Evolutionary conservation across 331 rosid species (phyloP), one percentile per base, ranked within the genome.

Genomic region (Stylosanthes scabra): DNA sequence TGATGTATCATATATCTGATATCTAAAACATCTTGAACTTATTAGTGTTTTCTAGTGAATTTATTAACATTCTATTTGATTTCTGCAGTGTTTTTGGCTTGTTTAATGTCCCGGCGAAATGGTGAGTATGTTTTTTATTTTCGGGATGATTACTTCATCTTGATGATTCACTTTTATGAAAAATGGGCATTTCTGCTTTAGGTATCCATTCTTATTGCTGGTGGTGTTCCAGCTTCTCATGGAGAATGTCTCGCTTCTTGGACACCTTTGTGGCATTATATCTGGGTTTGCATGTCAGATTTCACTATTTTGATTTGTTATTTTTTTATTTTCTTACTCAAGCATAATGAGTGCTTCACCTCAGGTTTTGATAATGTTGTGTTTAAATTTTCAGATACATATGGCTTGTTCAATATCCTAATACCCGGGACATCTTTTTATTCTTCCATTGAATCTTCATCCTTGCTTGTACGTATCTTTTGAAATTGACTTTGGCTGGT

Each of bases 231-330:
- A 94, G 92, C 91, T 94, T 78, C 95, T 94, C 75, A 90, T 91
- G 97, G 41, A 86, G 74, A 91, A 94, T 78, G 91, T 94, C 82
- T 94, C 99, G 15, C 85, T 94, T 47, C 88, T 94, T 55, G 99
- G 99, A 81, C 99, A 94, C 86, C 89, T 94, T 57, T 91, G 97
- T 82, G 99, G 99, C 89, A 89, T 94, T 86, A 72, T 94, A 75
- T 89, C 99, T 84, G 99, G 99, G 83, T 91, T 94, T 82, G 97
- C 97, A 45, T 94, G 99, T 91, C 78, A 81, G 95, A 80, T 81
- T 84, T 78, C 75, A 52, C 50, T 14, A 76, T 52, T 47, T 39
- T 74, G 67, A 14, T 54, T 59, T 27, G 59, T 12, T 60, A 42
- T 61, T 76, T 1, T n/a, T 45, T 62, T 63, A 47, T 56, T 3